Evolutionary conservation across 1,139 yeast genomes (phyloP), one percentile per base, ranked within the genome.

Genomic region (Wickerhamiella pararugosa): DNA sequence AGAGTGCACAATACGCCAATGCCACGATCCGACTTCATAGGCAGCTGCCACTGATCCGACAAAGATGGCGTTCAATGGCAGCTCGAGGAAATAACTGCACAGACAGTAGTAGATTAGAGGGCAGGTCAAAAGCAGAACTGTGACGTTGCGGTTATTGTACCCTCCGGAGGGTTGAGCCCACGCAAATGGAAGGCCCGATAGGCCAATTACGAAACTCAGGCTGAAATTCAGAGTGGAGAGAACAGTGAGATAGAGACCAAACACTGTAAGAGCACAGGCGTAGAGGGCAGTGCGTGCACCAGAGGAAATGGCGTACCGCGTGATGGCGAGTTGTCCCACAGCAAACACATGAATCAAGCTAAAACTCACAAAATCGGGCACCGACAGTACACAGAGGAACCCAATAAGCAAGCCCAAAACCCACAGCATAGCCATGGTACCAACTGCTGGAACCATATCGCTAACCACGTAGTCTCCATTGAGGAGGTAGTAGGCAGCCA

Each of bases 191-290:
- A 78, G 63, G 1, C 83, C 73, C 29, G 74, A 60, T 1, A 82
- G 45, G 0, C 94, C 92, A 45, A 87, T 66, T 4, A 69, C 58
- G 43, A 83, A 68, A 0, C 96, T 83, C 49, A 90, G 66, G 2
- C 96, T 70, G 60, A 87, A 90, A 60, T 90, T 87, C 34, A 87
- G 72, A 51, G 86, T 84, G 43, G 92, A 66, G 34, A 86, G 63
- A 0, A 94, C 76, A 7, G 84, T 75, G 36, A 86, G 67, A 32
- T 78, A 67, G 57, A 84, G 68, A 31, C 94, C 77, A 45, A 79
- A 69, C 48, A 73, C 71, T 43, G 78, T 65, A 45, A 78, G 67
- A 3, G 81, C 67, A 28, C 69, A 48, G 1, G 73, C 55, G 29
- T 59, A 64, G 11, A 59, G 45, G 29, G 49, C 43, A 33, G 41